Base-by-base conservation (phyloP, 2,329 filamentous ascomycete species). In the Didymella arachidicola region DNA sequence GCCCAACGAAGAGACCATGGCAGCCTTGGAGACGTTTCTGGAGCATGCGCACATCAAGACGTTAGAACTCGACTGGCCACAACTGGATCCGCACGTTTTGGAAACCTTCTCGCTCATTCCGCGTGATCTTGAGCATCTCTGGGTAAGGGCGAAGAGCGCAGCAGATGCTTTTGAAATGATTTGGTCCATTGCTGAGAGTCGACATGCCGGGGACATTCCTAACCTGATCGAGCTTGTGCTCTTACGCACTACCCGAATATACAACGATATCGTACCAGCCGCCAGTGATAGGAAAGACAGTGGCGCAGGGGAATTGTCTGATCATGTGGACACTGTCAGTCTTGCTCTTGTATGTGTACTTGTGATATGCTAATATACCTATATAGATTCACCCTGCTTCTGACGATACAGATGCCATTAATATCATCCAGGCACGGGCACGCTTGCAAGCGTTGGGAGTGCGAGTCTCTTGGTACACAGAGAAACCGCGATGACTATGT, bases 51-150 rank as follows among this genome's bases (percentile, higher is more conserved):
- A 53, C 2, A 63, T 74, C 22, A 32, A 60, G 19, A 49, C 30
- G 4, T 47, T 75, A 26, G 67, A 72, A 39, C 64, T 73, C 6
- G 62, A 70, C 50, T 75, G 70, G 71, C 68, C 70, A 1, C 53
- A 64, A 22, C 29, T 74, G 2, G 53, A 68, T 6, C 49, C 63
- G 14, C 45, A 52, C 6, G 34, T 64, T 4, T 29, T 75, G 30
- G 53, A 63, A 27, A 26, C 46, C 2, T 62, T 65, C 36, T 34
- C 44, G 7, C 44, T 72, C 8, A 30, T 70, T 2, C 54, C 63
- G 14, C 44, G 47, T 16, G 22, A 30, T 7, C 47, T 72, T 7
- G 60, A 61, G 22, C 43, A 48, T 2, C 42, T 73, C 5, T 68
- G 67, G 64, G 52, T 73, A 5, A 51, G 68, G n/a, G 56, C 58